These are phyloP conservation scores for Hypoxylon sp. DNA, from an alignment of 2,329 filamentous ascomycete species.

Conservation along the genomic window DNA sequence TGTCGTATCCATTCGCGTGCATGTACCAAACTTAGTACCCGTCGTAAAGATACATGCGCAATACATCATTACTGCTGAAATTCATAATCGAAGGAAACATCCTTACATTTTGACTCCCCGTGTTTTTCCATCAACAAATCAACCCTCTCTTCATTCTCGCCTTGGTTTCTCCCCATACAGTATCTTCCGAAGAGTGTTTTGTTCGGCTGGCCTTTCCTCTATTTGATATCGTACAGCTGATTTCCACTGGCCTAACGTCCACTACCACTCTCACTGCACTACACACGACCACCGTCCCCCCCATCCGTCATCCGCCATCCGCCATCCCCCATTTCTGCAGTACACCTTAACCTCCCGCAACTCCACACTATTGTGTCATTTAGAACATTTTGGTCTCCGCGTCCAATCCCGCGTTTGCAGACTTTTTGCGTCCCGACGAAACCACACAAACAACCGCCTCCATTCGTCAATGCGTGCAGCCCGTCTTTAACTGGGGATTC, in stretches of 20 bases:
- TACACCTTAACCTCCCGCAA: slow-evolving; percentile 42
- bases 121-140: slow-evolving; percentile 42
- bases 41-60: slow-evolving; percentile 22
- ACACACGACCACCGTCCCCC: neutral
- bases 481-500: slow-evolving; percentile 31
- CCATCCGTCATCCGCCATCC: neutral
- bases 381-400: slow-evolving; percentile 41
- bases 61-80: slow-evolving; percentile 35
- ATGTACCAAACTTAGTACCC: slow-evolving; percentile 17
- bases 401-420: slow-evolving; percentile 47
- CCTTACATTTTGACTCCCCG: slow-evolving; percentile 25
- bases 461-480: slow-evolving; percentile 42
- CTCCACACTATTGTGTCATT: slow-evolving; percentile 51
- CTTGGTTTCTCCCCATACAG: slow-evolving; percentile 20
- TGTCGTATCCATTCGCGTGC: slow-evolving; percentile 6
- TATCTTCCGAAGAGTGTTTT: slow-evolving; percentile 23
- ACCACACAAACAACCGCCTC: slow-evolving; percentile 41
- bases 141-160: slow-evolving; percentile 32
- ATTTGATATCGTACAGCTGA: slow-evolving; percentile 24
- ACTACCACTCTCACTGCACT: neutral
- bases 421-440: slow-evolving; percentile 42
- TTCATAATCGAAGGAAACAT: slow-evolving; percentile 23
- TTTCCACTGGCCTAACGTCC: slow-evolving; percentile 9
- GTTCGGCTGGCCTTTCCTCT: slow-evolving; percentile 38
- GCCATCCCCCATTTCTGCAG: slow-evolving; percentile 33